Evolutionary conservation across 2,329 filamentous ascomycete species (phyloP).

Genomic region (Biscogniauxia sp.): DNA sequence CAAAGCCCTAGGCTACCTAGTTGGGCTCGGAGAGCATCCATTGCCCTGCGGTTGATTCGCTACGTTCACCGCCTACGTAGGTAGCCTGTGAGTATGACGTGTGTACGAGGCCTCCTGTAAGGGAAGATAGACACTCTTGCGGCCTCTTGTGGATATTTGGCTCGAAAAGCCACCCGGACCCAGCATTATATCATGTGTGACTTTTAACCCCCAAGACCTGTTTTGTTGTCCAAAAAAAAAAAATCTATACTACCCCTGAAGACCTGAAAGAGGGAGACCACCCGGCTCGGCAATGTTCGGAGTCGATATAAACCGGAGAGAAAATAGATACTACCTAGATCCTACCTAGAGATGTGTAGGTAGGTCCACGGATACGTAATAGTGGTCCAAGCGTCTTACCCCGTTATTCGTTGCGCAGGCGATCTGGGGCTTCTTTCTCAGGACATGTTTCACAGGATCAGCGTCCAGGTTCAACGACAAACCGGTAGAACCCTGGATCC

Average conservation of each 20-base stretch:
- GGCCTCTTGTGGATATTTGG: not conserved
- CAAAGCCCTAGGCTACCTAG: slow-evolving; percentile 10
- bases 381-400: not conserved
- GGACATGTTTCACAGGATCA: slow-evolving; percentile 14
- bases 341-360: too few species aligned
- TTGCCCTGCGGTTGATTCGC: not conserved
- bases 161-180: not conserved
- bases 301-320: not conserved
- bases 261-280: not conserved
- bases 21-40: slow-evolving; percentile 1
- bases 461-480: slow-evolving; percentile 16
- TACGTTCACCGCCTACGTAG: slow-evolving; percentile 3
- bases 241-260: not conserved
- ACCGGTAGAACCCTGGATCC: slow-evolving; percentile 13
- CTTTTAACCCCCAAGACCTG: not conserved
- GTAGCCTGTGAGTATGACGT: slow-evolving; percentile 13
- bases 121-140: slow-evolving; percentile 6
- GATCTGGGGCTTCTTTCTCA: slow-evolving; percentile 1
- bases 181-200: not conserved
- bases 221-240: not conserved
- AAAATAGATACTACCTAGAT: too few species aligned
- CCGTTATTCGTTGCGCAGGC: not conserved
- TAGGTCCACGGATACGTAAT: not conserved
- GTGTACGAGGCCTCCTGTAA: slow-evolving; percentile 19
- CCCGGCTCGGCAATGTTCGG: not conserved